Evolutionary conservation across 805 yeast species (phyloP).

Genomic region (Kazachstania taianensis): DNA sequence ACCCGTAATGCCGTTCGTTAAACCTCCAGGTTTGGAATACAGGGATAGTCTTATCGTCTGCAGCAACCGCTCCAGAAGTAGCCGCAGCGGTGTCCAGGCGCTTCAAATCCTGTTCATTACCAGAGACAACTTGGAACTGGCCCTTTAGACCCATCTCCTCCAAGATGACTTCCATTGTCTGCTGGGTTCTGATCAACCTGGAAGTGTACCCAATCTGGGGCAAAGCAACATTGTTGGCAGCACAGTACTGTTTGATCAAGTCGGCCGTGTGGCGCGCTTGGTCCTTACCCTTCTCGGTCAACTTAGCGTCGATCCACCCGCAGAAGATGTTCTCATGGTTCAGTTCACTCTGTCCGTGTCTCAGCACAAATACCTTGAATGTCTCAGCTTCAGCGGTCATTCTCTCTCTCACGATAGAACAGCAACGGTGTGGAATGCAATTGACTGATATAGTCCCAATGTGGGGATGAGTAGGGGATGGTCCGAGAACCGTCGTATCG

Average conservation of each 20-base stretch:
- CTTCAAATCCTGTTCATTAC: conserved; percentile 9
- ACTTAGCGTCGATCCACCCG: conserved; percentile 75
- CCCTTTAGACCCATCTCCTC: conserved; percentile 33
- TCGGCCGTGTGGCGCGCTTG: conserved; percentile 63
- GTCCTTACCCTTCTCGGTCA: conserved; percentile 54
- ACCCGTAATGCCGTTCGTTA: conserved; percentile 80
- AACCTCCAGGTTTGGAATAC: conserved; percentile 66
- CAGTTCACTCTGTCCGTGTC: conserved; percentile 81
- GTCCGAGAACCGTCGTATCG: not conserved
- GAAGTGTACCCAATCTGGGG: conserved; percentile 65
- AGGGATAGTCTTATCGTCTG: conserved; percentile 32
- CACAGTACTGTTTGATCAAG: conserved; percentile 37
- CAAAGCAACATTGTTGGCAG: conserved; percentile 13
- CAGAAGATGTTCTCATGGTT: conserved; percentile 68
- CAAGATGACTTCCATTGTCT: conserved; percentile 60
- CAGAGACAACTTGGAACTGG: conserved; percentile 16
- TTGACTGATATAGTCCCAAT: not conserved
- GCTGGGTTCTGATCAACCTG: conserved; percentile 60
- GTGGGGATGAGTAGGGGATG: not conserved
- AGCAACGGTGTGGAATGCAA: too few relatives aligned
- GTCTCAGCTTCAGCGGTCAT: conserved; percentile 7
- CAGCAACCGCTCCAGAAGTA: not conserved
- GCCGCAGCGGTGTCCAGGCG: conserved; percentile 1
- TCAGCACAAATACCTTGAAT: conserved; percentile 35
- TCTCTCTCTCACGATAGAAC: too few relatives aligned